Base-by-base conservation (phyloP, 1,284 basidiomycete genomes). In the Testicularia cyperi region DNA sequence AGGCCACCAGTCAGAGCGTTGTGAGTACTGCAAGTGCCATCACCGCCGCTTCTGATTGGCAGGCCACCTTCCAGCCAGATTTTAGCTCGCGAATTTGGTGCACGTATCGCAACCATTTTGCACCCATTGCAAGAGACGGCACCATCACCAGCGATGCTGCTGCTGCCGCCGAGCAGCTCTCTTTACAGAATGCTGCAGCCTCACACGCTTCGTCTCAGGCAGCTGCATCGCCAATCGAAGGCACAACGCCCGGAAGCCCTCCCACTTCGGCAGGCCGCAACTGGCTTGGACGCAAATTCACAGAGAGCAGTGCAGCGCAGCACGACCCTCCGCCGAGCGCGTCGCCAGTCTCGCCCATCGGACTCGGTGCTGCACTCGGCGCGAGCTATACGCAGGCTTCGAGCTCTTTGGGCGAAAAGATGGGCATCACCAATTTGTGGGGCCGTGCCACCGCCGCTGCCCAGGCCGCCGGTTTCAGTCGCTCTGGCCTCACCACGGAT, bases 401-500 rank as follows among this genome's bases (percentile, higher is more conserved):
- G 7, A 33, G 40, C 6, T 40, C 55, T 6, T 40, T 70, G 14
- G 64, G 68, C 30, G 70, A 72, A 28, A 65, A 58, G 49, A 70
- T 72, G 68, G 70, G 70, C 31, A 67, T 71, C 26, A 57, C 55
- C 28, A 55, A 48, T 26, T 42, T 72, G 14, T 72, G 70, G 70
- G 51, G 56, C 19, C 51, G 70, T 4, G 67, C 70, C 8, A 70
- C 68, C 1, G 70, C 70, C 9, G 70, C 63, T 3, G 67, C 62
- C 6, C 67, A 70, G 32, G 64, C 68, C 7, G 63, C 63, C 12
- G 69, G 69, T 6, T 63, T 63, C 39, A 57, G 60, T 22, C 57
- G 53, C 5, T 38, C 41, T n/a, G 87, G 87, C 0, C 86, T 90
- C 83, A 90, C 86, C n/a, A 88, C 84, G 62, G 94, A 98, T 80